Percentiles rank a stretch among this genome's conserved stretches.
These are phyloP conservation scores for Uncinocarpus reesii DNA, from an alignment of 2,329 filamentous ascomycete genomes.

Conservation along the genomic window DNA sequence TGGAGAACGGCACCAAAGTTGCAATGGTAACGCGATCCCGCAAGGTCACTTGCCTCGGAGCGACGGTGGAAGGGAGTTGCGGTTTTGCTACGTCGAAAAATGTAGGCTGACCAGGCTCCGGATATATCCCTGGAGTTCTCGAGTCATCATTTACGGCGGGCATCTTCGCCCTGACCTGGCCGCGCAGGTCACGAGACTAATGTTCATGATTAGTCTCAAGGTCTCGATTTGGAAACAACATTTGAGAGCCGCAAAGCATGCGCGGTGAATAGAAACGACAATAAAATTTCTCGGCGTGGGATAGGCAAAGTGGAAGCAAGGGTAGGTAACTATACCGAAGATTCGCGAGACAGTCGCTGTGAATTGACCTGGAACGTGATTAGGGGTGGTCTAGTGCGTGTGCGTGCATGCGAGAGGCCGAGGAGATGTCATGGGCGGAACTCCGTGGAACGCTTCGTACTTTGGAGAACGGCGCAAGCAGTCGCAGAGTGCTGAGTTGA, in stretches of 20 bases:
- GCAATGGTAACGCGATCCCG: slow-evolving; percentile 75
- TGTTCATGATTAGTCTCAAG: slow-evolving; percentile 14
- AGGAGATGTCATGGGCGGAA: slow-evolving; percentile 7
- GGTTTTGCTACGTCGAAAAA: slow-evolving; percentile 54
- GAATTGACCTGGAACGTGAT: neutral
- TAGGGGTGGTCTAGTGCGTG: slow-evolving; percentile 4
- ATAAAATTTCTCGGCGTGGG: neutral
- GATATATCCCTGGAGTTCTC: slow-evolving; percentile 57
- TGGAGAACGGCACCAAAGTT: slow-evolving; percentile 71
- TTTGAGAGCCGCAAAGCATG: neutral
- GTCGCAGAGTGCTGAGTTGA: slow-evolving; percentile 9
- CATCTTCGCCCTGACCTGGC: slow-evolving; percentile 40
- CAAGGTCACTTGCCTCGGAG: slow-evolving; percentile 66
- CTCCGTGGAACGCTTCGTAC: slow-evolving; percentile 19
- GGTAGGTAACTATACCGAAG: slow-evolving; percentile 7
- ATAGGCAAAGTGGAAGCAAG: slow-evolving; percentile 1
- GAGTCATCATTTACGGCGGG: slow-evolving; percentile 72
- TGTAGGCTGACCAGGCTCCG: slow-evolving; percentile 55
- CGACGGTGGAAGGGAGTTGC: slow-evolving; percentile 57
- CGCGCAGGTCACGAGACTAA: slow-evolving; percentile 18
- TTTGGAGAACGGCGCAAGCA: slow-evolving; percentile 18
- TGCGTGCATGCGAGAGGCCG: slow-evolving; percentile 3
- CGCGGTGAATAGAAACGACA: neutral
- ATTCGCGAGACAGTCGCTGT: neutral
- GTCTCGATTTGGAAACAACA: slow-evolving; percentile 1